Evolutionary conservation across 345 rosid species (phyloP).

Genomic region (Acer negundo): DNA sequence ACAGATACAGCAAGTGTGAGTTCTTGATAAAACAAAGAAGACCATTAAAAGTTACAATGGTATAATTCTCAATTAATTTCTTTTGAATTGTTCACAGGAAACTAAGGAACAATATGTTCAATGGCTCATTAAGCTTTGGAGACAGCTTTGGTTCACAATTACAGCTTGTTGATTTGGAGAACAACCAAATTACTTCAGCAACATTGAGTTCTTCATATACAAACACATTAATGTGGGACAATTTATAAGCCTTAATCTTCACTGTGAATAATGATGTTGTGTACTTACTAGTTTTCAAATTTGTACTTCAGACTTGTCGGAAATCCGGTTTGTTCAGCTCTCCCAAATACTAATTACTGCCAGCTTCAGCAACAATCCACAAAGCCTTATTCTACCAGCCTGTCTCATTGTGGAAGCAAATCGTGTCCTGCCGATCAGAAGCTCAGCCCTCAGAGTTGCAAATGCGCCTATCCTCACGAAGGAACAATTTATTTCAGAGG

Average conservation of each 20-base stretch:
- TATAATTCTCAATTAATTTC: slow-evolving; percentile 5
- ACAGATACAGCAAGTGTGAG: slow-evolving; percentile 89
- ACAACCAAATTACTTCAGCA: slow-evolving; percentile 71
- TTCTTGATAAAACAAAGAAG: slow-evolving; percentile 5
- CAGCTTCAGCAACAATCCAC: slow-evolving; percentile 55
- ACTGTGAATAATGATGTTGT: neutral
- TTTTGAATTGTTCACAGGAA: slow-evolving; percentile 46
- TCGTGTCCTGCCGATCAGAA: slow-evolving; percentile 64
- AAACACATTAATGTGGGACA: slow-evolving; percentile 60
- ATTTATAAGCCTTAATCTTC: slow-evolving; percentile 9
- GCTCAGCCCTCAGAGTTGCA: slow-evolving; percentile 92
- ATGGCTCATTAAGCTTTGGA: slow-evolving; percentile 62
- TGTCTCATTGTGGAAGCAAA: slow-evolving; percentile 70
- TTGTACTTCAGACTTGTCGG: slow-evolving; percentile 66
- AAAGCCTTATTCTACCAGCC: slow-evolving; percentile 73
- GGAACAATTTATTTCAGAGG: slow-evolving; percentile 86
- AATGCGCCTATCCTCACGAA: slow-evolving; percentile 83
- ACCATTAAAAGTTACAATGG: neutral
- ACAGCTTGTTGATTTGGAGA: slow-evolving; percentile 69
- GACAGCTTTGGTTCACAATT: slow-evolving; percentile 56
- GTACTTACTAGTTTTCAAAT: slow-evolving; percentile 11
- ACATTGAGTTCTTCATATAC: slow-evolving; percentile 57
- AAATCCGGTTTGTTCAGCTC: slow-evolving; percentile 79
- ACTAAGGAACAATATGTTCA: slow-evolving; percentile 68
- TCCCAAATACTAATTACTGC: slow-evolving; percentile 70